Evolutionary conservation across 352 stramenopile genomes (phyloP).

Genomic region (Globisporangium emineosum): DNA sequence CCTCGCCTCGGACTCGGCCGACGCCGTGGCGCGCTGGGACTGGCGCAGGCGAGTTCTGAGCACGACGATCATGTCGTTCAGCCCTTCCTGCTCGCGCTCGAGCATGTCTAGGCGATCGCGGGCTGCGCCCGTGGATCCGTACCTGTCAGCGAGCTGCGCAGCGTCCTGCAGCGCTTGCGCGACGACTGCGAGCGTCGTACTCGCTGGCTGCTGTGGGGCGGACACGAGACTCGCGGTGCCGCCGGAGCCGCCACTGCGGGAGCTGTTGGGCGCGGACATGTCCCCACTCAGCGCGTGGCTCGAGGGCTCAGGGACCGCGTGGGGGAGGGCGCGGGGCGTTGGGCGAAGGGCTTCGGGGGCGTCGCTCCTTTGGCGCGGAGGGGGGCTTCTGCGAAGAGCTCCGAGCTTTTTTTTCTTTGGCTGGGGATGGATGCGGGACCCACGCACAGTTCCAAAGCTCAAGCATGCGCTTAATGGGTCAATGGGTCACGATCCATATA

Average conservation of each 20-base stretch:
- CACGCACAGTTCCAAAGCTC: background rate
- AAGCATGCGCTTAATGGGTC: too few relatives aligned
- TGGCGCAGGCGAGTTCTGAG: conserved; percentile 18
- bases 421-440: conserved; percentile 1
- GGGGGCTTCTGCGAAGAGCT: conserved; percentile 10
- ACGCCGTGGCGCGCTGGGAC: conserved; percentile 20
- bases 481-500: too few relatives aligned
- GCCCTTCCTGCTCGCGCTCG: conserved; percentile 23
- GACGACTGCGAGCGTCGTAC: conserved; percentile 18
- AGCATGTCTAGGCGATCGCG: conserved; percentile 28
- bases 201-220: background rate
- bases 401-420: conserved; percentile 17
- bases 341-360: background rate
- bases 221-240: background rate
- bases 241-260: background rate
- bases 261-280: conserved; percentile 1
- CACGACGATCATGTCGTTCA: conserved; percentile 23
- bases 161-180: conserved; percentile 29
- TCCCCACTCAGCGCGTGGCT: background rate
- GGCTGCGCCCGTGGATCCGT: conserved; percentile 30
- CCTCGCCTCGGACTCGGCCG: conserved; percentile 21
- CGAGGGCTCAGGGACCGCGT: conserved; percentile 1
- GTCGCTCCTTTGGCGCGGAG: conserved; percentile 1
- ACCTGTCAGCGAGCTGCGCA: conserved; percentile 30
- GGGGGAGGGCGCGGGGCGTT: background rate